A percentile compares a stretch with the other conserved stretches of the same genome.
These are phyloP conservation scores for Colletotrichum sp. DNA, from an alignment of 2,329 filamentous ascomycete genomes.

Conservation along the genomic window DNA sequence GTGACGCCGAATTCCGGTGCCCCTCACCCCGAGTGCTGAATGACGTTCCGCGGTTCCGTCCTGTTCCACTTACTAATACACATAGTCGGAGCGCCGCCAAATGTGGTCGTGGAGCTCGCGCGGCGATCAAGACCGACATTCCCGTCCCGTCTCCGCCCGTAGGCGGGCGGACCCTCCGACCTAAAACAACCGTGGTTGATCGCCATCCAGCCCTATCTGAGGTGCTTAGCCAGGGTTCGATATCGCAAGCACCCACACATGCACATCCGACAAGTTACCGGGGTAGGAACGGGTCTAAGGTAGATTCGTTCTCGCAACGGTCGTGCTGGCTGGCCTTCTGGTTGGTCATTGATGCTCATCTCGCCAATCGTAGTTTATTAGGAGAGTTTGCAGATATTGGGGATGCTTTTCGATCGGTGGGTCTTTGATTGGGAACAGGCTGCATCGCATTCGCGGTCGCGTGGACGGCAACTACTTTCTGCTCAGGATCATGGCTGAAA, in stretches of 20 bases:
- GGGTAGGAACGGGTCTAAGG: not conserved
- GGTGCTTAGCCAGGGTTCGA: not conserved
- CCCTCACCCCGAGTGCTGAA: not conserved
- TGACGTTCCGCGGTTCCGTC: conserved; percentile 13
- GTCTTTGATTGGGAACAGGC: not conserved
- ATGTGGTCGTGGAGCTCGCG: not conserved
- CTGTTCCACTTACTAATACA: conserved; percentile 18
- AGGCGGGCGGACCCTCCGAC: not conserved
- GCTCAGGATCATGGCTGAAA: not conserved
- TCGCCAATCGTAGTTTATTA: not conserved
- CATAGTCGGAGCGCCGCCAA: not conserved
- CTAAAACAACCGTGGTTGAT: not conserved
- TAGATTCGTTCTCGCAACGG: not conserved
- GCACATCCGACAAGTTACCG: not conserved
- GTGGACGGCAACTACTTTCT: not conserved
- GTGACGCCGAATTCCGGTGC: conserved; percentile 3
- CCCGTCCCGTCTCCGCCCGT: not conserved
- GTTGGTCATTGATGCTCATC: not conserved
- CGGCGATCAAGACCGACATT: not conserved
- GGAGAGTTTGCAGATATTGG: not conserved
- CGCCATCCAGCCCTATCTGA: not conserved
- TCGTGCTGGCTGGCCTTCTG: not conserved
- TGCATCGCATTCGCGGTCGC: not conserved
- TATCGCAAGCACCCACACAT: not conserved
- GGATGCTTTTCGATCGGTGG: not conserved